A percentile compares a stretch with the other conserved stretches of the same genome.
These are phyloP conservation scores for Fusarium falciforme DNA, from an alignment of 2,329 filamentous ascomycete genomes.

Conservation along the genomic window DNA sequence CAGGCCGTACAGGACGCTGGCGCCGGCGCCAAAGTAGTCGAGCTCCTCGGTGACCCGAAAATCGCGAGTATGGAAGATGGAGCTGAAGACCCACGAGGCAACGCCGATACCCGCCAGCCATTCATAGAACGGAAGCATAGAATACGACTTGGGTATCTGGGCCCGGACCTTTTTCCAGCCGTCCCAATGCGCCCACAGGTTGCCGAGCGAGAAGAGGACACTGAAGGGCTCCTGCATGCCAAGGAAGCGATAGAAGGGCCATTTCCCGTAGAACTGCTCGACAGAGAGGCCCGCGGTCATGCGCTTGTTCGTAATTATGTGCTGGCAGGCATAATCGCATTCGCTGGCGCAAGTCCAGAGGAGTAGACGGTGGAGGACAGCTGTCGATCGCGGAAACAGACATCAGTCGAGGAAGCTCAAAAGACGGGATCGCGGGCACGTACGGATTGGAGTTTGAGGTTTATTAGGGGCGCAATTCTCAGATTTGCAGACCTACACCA, in stretches of 20 bases:
- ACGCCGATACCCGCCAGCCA: constrained; percentile 84
- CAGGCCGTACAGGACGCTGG: constrained; percentile 88
- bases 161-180: constrained; percentile 79
- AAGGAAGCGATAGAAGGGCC: constrained; percentile 91
- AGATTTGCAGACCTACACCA: constrained; percentile 76
- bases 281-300: constrained; percentile 73
- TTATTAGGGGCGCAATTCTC: constrained; percentile 81
- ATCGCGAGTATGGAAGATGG: constrained; percentile 93
- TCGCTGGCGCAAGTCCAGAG: constrained; percentile 93
- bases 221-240: constrained; percentile 96
- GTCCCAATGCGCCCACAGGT: constrained; percentile 85
- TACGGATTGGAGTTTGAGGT: constrained; percentile 75
- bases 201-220: constrained; percentile 92
- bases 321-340: constrained; percentile 98
- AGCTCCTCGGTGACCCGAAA: constrained; percentile 88
- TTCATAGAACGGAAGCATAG: constrained; percentile 84
- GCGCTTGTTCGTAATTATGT: constrained; percentile 83
- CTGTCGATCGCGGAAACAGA: constrained; percentile 57
- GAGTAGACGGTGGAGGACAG: constrained; percentile 85
- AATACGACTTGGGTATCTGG: constrained; percentile 77
- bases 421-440: constrained; percentile 47
- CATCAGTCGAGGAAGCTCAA: constrained; percentile 18
- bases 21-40: constrained; percentile 95
- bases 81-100: constrained; percentile 86
- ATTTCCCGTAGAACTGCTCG: constrained; percentile 98